Evolutionary conservation across 139 green algal genomes (phyloP).

Genomic region (Chlamydomonas incerta): DNA sequence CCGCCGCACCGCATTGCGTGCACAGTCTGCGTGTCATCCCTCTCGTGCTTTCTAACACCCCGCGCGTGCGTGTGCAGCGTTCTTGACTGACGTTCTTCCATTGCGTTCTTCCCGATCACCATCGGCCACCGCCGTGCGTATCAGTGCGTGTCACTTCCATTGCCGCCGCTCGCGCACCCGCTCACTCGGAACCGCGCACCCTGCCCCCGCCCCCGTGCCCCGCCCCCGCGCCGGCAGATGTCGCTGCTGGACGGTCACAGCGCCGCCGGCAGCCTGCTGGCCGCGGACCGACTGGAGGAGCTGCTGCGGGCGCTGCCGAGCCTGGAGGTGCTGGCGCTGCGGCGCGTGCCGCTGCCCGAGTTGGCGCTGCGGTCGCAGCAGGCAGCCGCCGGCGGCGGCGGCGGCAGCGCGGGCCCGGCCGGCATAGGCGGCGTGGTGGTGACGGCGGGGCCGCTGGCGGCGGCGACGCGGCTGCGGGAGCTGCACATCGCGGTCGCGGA

Average conservation of each 20-base stretch:
- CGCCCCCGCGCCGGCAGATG: too few relatives aligned
- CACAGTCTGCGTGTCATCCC: too few relatives aligned
- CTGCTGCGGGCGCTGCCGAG: constrained; percentile 17
- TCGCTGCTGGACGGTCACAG: background rate
- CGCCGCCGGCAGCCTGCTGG: background rate
- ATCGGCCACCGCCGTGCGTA: too few relatives aligned
- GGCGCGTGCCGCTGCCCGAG: background rate
- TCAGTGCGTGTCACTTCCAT: too few relatives aligned
- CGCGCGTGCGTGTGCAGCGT: background rate
- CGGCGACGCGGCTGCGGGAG: background rate
- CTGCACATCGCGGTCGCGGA: background rate
- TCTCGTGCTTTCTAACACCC: background rate
- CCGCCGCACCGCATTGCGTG: too few relatives aligned
- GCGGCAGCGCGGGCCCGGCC: too few relatives aligned
- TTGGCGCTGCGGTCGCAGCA: background rate
- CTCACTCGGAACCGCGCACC: too few relatives aligned
- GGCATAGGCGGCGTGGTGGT: too few relatives aligned
- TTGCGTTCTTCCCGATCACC: too few relatives aligned
- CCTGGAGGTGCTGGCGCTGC: background rate
- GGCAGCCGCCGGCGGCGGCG: too few relatives aligned
- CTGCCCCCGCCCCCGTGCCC: too few relatives aligned
- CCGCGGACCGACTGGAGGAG: background rate
- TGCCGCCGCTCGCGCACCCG: too few relatives aligned
- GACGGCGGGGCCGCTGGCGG: background rate
- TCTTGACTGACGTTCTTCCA: background rate